phyloP scores from a whole-genome alignment of 2,329 filamentous ascomycete species.

The Trichoderma cornu-damae region DNA sequence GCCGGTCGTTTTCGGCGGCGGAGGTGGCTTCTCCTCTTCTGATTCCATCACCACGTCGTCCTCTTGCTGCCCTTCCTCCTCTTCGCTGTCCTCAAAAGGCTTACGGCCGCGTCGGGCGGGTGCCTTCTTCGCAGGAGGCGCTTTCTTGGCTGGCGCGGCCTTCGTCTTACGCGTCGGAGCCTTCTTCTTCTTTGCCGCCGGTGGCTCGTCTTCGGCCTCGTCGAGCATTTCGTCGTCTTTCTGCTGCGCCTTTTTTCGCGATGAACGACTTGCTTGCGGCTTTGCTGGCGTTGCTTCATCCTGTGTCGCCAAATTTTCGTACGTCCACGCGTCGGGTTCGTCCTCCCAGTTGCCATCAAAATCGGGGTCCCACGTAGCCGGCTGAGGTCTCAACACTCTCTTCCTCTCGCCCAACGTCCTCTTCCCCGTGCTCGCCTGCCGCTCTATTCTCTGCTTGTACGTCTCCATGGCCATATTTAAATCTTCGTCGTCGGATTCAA shows the following conservation, averaged over 20 bases:
- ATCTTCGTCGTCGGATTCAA: conserved; percentile 61
- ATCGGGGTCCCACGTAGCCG: conserved; percentile 82
- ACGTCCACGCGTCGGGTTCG: conserved; percentile 55
- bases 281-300: conserved; percentile 20
- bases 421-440: conserved; percentile 56
- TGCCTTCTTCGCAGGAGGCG: conserved; percentile 39
- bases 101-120: conserved; percentile 40
- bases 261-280: conserved; percentile 17
- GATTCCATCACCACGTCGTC: conserved; percentile 52
- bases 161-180: conserved; percentile 29
- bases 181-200: conserved; percentile 32
- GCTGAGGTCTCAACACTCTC: conserved; percentile 62
- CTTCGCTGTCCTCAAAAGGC: conserved; percentile 33
- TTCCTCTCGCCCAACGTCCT: conserved; percentile 32
- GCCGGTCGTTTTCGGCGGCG: conserved; percentile 37
- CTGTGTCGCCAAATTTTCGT: conserved; percentile 26
- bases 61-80: conserved; percentile 44
- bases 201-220: conserved; percentile 39
- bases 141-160: conserved; percentile 17
- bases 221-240: conserved; percentile 35
- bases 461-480: conserved; percentile 69
- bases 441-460: conserved; percentile 64
- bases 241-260: conserved; percentile 24
- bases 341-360: conserved; percentile 82
- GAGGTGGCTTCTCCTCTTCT: conserved; percentile 40